A percentile compares a stretch with the other conserved stretches of the same genome.
Evolutionary conservation across 305 asterid genomes (phyloP).

Genomic region (Stenogyne calaminthoides): DNA sequence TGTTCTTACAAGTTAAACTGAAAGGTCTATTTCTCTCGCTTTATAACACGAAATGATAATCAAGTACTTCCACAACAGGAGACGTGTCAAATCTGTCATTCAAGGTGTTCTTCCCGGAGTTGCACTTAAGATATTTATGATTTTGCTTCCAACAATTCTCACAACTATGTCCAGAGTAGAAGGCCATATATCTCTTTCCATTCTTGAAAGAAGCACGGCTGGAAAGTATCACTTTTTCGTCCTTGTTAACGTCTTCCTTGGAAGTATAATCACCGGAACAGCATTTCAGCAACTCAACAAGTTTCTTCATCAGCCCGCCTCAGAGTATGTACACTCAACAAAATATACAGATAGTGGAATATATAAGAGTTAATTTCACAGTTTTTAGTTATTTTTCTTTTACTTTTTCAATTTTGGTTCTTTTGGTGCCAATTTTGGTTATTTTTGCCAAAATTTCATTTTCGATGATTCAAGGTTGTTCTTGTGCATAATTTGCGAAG

Average conservation of each 20-base stretch:
- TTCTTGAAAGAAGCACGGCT: constrained; percentile 73
- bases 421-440: too few relatives aligned
- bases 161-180: constrained; percentile 71
- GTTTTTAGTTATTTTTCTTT: too few relatives aligned
- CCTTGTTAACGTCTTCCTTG: constrained; percentile 82
- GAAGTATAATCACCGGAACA: constrained; percentile 84
- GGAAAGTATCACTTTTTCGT: constrained; percentile 73
- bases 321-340: constrained; percentile 21
- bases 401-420: too few relatives aligned
- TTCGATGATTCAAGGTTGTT: too few relatives aligned
- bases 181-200: constrained; percentile 69
- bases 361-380: too few relatives aligned
- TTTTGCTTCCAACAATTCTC: constrained; percentile 63
- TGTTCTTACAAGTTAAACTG: not conserved
- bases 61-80: constrained; percentile 40
- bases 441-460: too few relatives aligned
- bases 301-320: constrained; percentile 65
- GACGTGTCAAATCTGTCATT: constrained; percentile 50
- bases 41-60: not conserved
- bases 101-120: constrained; percentile 97
- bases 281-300: constrained; percentile 82
- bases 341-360: too few relatives aligned
- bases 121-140: constrained; percentile 67
- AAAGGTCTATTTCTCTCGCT: too few relatives aligned
- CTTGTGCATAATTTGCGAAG: too few relatives aligned